Conservation (phyloP, 495 filamentous ascomycete genomes). For the Chaetomium tenue region DNA sequence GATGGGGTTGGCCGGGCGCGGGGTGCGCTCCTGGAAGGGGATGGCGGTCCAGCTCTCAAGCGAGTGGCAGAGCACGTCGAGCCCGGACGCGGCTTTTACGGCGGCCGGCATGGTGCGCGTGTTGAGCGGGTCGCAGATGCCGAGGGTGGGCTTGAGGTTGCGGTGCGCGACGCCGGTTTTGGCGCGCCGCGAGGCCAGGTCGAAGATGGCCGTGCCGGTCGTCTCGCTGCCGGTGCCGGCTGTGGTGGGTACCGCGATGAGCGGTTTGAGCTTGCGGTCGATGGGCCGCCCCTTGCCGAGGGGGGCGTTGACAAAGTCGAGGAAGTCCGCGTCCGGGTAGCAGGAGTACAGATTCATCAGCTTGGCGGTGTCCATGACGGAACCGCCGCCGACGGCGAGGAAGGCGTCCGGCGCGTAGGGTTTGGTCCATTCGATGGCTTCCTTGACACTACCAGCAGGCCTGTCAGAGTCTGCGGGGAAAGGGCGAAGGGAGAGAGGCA, state of each 20-base stretch:
- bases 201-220: conserved; percentile 96
- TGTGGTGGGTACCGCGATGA: conserved; percentile 93
- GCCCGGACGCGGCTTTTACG: conserved; percentile 80
- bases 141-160: conserved; percentile 90
- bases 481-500: conserved; percentile 24
- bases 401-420: conserved; percentile 80
- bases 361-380: conserved; percentile 96
- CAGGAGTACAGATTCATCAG: conserved; percentile 94
- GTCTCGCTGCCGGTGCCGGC: conserved; percentile 95
- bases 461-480: conserved; percentile 1
- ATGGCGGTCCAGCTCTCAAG: conserved; percentile 97
- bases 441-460: conserved; percentile 60
- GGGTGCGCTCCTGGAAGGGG: conserved; percentile 79
- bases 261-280: conserved; percentile 69
- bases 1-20: conserved; percentile 85
- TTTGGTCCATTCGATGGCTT: conserved; percentile 82
- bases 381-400: conserved; percentile 84
- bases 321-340: conserved; percentile 83
- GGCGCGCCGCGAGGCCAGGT: conserved; percentile 78
- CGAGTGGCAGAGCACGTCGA: conserved; percentile 92
- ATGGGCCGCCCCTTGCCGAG: conserved; percentile 86
- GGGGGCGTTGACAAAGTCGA: conserved; percentile 97
- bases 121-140: conserved; percentile 94
- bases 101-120: conserved; percentile 92
- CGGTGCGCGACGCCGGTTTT: conserved; percentile 97